phyloP scores from a whole-genome alignment of 1,284 basidiomycete genomes.

The Erythrobasidium hasegawianum region DNA sequence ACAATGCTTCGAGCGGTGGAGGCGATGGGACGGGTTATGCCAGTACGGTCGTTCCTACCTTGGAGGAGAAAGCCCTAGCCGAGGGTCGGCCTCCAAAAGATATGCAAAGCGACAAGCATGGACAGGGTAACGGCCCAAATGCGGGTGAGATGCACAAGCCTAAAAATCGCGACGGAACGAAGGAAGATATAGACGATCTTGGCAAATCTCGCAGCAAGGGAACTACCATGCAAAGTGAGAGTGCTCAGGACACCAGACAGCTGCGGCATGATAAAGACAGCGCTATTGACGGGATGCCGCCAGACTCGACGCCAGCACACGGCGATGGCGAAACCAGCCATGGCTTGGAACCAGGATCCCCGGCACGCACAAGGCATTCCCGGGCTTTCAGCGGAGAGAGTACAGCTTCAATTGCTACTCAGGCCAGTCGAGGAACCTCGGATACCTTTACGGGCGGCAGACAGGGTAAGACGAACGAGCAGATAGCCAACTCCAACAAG shows the following conservation, averaged over 20 bases:
- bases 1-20: too few species aligned
- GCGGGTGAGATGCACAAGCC: constrained; percentile 5
- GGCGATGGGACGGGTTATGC: constrained; percentile 56
- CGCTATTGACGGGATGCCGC: neutral
- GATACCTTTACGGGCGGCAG: constrained; percentile 2
- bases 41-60: constrained; percentile 62
- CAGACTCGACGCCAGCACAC: constrained; percentile 15
- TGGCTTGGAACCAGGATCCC: neutral
- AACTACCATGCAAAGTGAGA: constrained; percentile 26
- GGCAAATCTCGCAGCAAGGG: constrained; percentile 21
- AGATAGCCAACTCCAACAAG: constrained; percentile 27
- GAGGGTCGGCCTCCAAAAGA: constrained; percentile 46
- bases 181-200: constrained; percentile 9
- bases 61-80: constrained; percentile 64
- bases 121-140: neutral
- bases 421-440: neutral
- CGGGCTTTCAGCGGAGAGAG: neutral
- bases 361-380: neutral
- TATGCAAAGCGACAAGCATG: neutral
- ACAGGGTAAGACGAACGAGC: constrained; percentile 13
- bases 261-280: constrained; percentile 7
- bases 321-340: neutral
- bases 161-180: neutral
- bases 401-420: neutral
- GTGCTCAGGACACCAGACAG: constrained; percentile 28